These are phyloP conservation scores for Firmiana major DNA, from an alignment of 345 rosid genomes.

Conservation along the genomic window DNA sequence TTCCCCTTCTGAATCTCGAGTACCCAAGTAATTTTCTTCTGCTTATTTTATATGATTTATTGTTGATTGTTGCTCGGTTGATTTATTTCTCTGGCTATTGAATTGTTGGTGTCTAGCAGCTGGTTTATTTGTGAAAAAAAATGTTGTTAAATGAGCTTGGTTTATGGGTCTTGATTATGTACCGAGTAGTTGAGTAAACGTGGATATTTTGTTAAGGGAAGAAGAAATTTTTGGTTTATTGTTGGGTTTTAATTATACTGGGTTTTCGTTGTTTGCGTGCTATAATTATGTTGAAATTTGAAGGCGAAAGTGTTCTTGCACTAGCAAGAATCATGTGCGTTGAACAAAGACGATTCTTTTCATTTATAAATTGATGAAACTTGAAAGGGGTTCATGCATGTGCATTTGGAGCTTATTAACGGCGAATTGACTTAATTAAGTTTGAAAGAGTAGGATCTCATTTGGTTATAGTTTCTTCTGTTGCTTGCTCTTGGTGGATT, in stretches of 20 bases:
- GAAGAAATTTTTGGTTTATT: not conserved
- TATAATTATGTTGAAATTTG: not conserved
- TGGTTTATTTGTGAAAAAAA: constrained; percentile 8
- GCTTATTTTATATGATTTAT: constrained; percentile 5
- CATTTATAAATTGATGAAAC: not conserved
- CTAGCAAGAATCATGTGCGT: not conserved
- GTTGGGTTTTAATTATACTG: not conserved
- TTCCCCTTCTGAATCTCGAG: constrained; percentile 49
- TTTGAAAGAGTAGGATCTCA: constrained; percentile 1
- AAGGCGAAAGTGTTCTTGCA: constrained; percentile 11
- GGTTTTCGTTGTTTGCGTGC: not conserved
- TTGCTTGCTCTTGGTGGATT: constrained; percentile 7
- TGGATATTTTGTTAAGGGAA: constrained; percentile 3
- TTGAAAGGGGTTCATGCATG: not conserved
- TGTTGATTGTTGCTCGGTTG: not conserved
- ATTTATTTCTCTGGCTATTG: not conserved
- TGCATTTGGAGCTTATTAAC: not conserved
- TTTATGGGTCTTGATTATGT: not conserved
- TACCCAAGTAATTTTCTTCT: constrained; percentile 43
- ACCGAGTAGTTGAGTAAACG: not conserved
- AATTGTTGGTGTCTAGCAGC: constrained; percentile 2
- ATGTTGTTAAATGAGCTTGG: not conserved
- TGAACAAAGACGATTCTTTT: not conserved
- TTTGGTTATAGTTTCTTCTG: not conserved
- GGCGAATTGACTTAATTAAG: not conserved